phyloP scores from a whole-genome alignment of 2,329 filamentous ascomycete genomes.

The Sporothrix phasma region DNA sequence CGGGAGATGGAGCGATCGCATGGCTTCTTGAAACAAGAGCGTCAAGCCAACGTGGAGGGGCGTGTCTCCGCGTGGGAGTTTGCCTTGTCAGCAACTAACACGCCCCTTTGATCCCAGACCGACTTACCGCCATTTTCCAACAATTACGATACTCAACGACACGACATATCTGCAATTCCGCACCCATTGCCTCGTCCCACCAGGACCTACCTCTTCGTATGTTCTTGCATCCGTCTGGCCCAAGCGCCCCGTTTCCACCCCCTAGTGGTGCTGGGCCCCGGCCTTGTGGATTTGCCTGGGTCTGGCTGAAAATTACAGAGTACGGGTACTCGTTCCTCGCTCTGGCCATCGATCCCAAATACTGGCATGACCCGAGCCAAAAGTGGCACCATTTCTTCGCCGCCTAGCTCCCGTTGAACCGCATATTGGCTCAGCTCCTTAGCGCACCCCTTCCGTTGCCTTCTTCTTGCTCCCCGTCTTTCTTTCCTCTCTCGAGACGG shows the following conservation, averaged over 20 bases:
- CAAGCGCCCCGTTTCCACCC: neutral
- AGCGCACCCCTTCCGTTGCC: neutral
- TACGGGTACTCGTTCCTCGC: too few relatives aligned
- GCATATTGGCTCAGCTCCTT: neutral
- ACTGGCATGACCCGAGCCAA: conserved; percentile 18
- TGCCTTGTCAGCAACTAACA: neutral
- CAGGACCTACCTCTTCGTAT: neutral
- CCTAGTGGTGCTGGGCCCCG: neutral
- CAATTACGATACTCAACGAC: neutral
- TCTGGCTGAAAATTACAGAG: neutral
- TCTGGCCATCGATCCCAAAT: conserved; percentile 16
- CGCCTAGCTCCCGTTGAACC: conserved; percentile 12
- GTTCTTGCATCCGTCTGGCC: conserved; percentile 3
- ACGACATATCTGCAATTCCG: neutral
- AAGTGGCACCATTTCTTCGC: conserved; percentile 20
- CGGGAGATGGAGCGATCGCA: neutral
- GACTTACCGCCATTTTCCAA: neutral
- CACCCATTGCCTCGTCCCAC: neutral
- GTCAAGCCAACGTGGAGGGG: neutral
- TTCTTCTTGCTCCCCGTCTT: neutral
- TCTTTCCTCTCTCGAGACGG: neutral
- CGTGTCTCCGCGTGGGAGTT: neutral
- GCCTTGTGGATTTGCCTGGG: neutral
- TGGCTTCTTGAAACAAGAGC: neutral
- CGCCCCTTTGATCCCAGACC: neutral